Percentiles rank a stretch among this genome's conserved stretches.
Evolutionary conservation across 371 early-diverging fungal species (phyloP).

Genomic region (Neoconidiobolus thromboides): DNA sequence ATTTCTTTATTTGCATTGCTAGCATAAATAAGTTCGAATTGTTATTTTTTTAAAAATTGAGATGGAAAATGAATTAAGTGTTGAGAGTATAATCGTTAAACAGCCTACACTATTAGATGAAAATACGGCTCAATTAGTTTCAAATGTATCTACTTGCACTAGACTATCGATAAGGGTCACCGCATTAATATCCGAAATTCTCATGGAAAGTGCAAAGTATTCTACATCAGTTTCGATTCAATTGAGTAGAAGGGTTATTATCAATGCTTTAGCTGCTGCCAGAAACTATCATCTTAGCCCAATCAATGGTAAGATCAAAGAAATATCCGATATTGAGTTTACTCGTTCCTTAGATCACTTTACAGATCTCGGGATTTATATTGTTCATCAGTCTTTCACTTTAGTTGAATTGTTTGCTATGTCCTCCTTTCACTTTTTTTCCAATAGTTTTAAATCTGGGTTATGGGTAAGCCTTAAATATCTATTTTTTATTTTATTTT

Average conservation of each 20-base stretch:
- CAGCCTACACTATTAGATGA: background rate
- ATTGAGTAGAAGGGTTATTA: background rate
- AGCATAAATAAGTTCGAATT: too few relatives aligned
- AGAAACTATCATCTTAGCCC: background rate
- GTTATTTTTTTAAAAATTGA: too few relatives aligned
- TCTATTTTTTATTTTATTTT: background rate
- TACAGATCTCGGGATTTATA: conserved; percentile 33
- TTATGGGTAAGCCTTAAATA: conserved; percentile 20
- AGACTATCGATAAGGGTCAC: background rate
- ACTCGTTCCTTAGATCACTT: too few relatives aligned
- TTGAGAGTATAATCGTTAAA: background rate
- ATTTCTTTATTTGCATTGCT: conserved; percentile 11
- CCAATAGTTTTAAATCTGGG: conserved; percentile 44
- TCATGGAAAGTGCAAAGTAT: background rate
- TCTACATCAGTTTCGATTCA: background rate
- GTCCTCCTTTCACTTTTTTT: conserved; percentile 55
- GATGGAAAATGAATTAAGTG: too few relatives aligned
- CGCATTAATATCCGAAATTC: background rate
- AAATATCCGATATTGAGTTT: too few relatives aligned
- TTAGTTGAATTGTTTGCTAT: conserved; percentile 60
- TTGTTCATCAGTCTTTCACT: conserved; percentile 50
- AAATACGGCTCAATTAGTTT: background rate
- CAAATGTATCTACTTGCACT: background rate
- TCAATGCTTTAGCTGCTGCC: background rate
- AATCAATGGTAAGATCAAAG: too few relatives aligned